These are phyloP conservation scores for Graphiopsis chlorocephala DNA, from an alignment of 2,329 filamentous ascomycete genomes.

Conservation along the genomic window DNA sequence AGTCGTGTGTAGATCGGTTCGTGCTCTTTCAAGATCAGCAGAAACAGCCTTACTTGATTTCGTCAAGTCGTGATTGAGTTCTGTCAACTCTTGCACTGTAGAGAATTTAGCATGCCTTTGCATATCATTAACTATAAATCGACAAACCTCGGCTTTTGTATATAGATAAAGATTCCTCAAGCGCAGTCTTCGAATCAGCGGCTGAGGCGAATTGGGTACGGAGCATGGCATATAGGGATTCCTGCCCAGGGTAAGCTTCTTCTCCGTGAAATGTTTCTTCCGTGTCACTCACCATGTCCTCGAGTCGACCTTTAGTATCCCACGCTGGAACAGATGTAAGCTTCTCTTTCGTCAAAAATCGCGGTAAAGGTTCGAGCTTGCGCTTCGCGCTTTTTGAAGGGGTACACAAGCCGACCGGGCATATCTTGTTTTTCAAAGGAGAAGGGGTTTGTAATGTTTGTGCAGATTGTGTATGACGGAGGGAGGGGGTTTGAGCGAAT, in stretches of 20 bases:
- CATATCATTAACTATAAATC: background rate
- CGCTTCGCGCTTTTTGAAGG: conserved; percentile 23
- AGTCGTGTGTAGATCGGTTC: conserved; percentile 33
- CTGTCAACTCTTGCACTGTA: conserved; percentile 21
- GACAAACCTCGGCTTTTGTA: conserved; percentile 72
- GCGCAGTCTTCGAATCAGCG: conserved; percentile 62
- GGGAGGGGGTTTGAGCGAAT: conserved; percentile 30
- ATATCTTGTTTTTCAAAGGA: conserved; percentile 30
- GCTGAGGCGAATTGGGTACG: conserved; percentile 70
- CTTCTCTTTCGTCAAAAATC: conserved; percentile 62
- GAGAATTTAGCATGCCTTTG: background rate
- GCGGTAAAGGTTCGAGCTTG: conserved; percentile 56
- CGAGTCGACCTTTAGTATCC: conserved; percentile 75
- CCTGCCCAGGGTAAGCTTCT: conserved; percentile 33
- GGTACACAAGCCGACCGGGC: conserved; percentile 28
- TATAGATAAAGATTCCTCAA: conserved; percentile 71
- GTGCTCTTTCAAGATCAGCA: conserved; percentile 57
- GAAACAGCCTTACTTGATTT: conserved; percentile 57
- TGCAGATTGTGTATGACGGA: conserved; percentile 31
- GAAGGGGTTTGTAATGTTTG: conserved; percentile 30
- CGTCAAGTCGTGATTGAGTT: conserved; percentile 42
- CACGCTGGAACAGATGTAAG: conserved; percentile 62
- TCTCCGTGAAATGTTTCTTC: background rate
- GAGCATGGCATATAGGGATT: conserved; percentile 68
- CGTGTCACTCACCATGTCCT: conserved; percentile 53